phyloP scores from a whole-genome alignment of 2,329 filamentous ascomycete genomes.

The Cercospora sp. region DNA sequence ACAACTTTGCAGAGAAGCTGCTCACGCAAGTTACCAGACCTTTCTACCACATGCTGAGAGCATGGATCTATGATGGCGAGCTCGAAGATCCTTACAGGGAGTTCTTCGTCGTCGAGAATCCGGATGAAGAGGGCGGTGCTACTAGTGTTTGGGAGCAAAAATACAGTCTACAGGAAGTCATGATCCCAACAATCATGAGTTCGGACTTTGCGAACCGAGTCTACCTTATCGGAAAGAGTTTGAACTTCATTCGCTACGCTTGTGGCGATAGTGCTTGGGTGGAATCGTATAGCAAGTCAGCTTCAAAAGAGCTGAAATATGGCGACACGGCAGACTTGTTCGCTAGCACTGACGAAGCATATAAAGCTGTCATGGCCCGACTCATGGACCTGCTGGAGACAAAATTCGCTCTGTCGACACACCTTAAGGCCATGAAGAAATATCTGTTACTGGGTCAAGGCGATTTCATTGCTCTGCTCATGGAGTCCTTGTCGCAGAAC shows the following conservation, averaged over 20 bases:
- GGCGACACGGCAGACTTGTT: constrained; percentile 91
- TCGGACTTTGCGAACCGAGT: constrained; percentile 94
- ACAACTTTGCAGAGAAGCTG: constrained; percentile 86
- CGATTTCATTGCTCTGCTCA: constrained; percentile 93
- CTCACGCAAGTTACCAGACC: constrained; percentile 84
- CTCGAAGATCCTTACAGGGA: constrained; percentile 93
- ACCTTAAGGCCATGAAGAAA: constrained; percentile 86
- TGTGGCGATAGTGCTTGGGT: constrained; percentile 95
- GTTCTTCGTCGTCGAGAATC: constrained; percentile 90
- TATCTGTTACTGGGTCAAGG: constrained; percentile 93
- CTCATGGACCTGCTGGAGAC: constrained; percentile 90
- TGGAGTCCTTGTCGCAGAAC: constrained; percentile 93
- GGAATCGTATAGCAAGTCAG: constrained; percentile 87
- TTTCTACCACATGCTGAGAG: constrained; percentile 92
- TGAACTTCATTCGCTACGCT: constrained; percentile 97
- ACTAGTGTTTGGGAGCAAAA: constrained; percentile 98
- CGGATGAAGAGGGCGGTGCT: constrained; percentile 61
- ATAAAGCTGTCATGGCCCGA: constrained; percentile 96
- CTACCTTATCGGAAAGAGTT: constrained; percentile 93
- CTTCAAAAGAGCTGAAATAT: constrained; percentile 88
- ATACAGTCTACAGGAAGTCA: constrained; percentile 78
- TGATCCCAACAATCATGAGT: constrained; percentile 92
- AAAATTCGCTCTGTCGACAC: constrained; percentile 93
- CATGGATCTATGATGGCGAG: constrained; percentile 98
- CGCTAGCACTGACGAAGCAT: constrained; percentile 91